phyloP scores from a whole-genome alignment of 225 moss, liverwort and hornwort genomes.

The Ulota crispa region DNA sequence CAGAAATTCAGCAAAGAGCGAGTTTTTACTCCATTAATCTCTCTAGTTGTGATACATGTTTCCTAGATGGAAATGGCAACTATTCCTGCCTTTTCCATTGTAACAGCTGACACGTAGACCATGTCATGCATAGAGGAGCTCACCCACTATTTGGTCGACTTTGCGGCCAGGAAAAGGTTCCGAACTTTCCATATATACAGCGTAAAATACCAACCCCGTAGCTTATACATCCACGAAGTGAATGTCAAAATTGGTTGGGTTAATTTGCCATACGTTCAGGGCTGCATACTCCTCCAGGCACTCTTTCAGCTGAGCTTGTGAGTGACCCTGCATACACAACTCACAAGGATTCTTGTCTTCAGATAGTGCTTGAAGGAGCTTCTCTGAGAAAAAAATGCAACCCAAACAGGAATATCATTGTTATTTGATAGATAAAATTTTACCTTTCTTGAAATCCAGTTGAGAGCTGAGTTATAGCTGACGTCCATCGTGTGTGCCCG shows the following conservation, averaged over 20 bases:
- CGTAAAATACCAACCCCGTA: constrained; percentile 16
- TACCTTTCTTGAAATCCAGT: constrained; percentile 94
- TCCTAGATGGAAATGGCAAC: constrained; percentile 11
- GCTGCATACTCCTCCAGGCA: constrained; percentile 94
- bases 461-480: constrained; percentile 75
- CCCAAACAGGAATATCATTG: not conserved
- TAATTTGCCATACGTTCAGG: constrained; percentile 94
- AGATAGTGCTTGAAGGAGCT: not conserved
- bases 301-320: constrained; percentile 90
- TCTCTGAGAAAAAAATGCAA: not conserved
- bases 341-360: constrained; percentile 3
- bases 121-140: constrained; percentile 12
- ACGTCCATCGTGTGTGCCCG: constrained; percentile 72
- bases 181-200: constrained; percentile 35
- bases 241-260: constrained; percentile 79
- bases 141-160: not conserved
- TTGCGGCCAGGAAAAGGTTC: constrained; percentile 6
- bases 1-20: not conserved
- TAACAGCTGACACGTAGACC: not conserved
- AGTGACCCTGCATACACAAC: constrained; percentile 66
- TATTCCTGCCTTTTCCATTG: not conserved
- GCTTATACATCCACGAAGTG: constrained; percentile 82
- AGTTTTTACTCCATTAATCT: not conserved
- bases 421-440: not conserved
- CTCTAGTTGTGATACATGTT: not conserved